These are phyloP conservation scores for Rhododendron griersonianum DNA, from an alignment of 148 eudicot species.

Conservation along the genomic window DNA sequence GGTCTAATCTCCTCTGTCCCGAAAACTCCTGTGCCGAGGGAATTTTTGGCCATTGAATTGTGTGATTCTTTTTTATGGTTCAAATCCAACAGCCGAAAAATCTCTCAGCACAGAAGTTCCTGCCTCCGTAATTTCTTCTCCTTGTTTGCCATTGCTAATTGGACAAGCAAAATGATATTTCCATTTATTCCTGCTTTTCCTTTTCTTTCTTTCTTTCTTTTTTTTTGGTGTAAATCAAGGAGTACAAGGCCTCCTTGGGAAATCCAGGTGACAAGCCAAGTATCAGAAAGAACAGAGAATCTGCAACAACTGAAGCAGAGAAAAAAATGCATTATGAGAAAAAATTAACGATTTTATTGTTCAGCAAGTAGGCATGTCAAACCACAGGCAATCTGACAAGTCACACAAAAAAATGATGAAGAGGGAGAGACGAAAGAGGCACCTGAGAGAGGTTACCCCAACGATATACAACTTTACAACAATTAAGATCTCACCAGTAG, in stretches of 20 bases:
- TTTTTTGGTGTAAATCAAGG: background rate
- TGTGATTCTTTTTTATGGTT: no score
- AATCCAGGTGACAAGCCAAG: background rate
- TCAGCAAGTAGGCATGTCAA: background rate
- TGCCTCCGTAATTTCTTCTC: background rate
- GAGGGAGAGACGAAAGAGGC: constrained; percentile 9
- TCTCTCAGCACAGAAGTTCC: no score
- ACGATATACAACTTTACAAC: constrained; percentile 21
- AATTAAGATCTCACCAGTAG: background rate
- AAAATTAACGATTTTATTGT: constrained; percentile 14
- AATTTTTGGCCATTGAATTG: no score
- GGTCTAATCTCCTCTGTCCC: no score
- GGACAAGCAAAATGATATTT: background rate
- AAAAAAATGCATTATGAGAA: background rate
- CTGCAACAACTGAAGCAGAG: background rate
- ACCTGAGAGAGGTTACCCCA: constrained; percentile 34
- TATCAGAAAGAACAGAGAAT: background rate
- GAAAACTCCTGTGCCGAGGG: no score
- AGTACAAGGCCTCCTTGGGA: background rate
- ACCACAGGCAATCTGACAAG: constrained; percentile 4
- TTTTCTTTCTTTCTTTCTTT: no score
- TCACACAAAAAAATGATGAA: background rate
- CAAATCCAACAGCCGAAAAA: no score
- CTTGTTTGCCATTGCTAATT: background rate
- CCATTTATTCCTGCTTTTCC: background rate